Evolutionary conservation across 106 monocot species (phyloP), one percentile per base, ranked within the genome.

Genomic region (Acorus calamus): DNA sequence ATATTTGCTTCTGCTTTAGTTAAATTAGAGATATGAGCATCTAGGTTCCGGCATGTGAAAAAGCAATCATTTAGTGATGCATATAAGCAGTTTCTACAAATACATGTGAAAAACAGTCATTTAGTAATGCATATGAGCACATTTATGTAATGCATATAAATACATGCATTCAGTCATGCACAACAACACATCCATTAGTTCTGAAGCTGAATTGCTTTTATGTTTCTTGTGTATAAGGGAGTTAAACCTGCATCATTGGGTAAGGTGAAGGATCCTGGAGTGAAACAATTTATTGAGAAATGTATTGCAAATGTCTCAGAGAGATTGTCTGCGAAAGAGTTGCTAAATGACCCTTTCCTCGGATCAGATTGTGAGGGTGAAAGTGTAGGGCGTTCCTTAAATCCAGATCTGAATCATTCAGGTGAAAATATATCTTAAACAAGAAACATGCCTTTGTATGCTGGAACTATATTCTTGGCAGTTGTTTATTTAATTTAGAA

Each of bases 291-390:
- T 55, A 86, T 86, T 50, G 78, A 78, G 41, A 86, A 81, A 53
- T 86, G 85, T 63, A 81, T 84, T 11, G 69, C 76, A 13, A 63
- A 73, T 56, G 86, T 46, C 58, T 69, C 86, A 28, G 68, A 83
- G n/a, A 79, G 82, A 69, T 64, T 79, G n/a, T 55, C 86, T 7
- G 86, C 86, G 52, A 71, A 53, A 65, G 73, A 82, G 3, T 44
- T 87, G n/a, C 66, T 87, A 41, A 69, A 11, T 51, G 81, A 81
- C 64, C 74, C 85, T 49, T 85, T 85, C 72, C 81, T 85, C 2
- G 64, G 46, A 69, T 56, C 42, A 53, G 79, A 79, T 65, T 5
- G 10, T 8, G 67, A 68, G 8, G 60, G 59, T 72, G 70, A 69
- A 56, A 60, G 53, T 4, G n/a, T 59, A 49, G 55, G 62, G 13